Evolutionary conservation across 1,284 basidiomycete genomes (phyloP), one percentile per base, ranked within the genome.

Genomic region (Rhizopogon parksii): DNA sequence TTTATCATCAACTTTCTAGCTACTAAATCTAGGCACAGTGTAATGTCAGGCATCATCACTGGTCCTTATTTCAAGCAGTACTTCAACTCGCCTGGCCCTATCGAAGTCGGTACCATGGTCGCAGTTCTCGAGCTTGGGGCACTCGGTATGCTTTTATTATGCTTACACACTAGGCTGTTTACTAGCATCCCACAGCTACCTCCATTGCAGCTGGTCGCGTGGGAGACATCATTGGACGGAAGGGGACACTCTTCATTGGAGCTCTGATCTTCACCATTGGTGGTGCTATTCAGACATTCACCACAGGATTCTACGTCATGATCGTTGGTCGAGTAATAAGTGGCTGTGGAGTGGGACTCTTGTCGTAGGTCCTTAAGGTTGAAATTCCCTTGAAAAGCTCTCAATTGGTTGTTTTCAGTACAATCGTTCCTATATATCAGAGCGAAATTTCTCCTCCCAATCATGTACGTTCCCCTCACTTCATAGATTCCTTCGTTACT

Each of bases 391-490:
- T 21, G 30, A 17, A 19, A 32, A 46, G 25, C 34, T 53, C 36
- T 53, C 46, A 15, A 39, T 37, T 1, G 9, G 14, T 12, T 21
- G 14, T n/a, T 21, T 40, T 45, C 61, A 91, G 91, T 49, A 97
- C 95, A 53, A 93, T 97, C 56, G 95, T 98, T 19, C 95, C 95
- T 5, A 96, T 97, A 54, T 99, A 97, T 68, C 95, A 97, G 71
- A 91, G 88, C 59, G 95, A 98, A 73, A 92, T 98, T 47, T 95
- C 92, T 2, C 94, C 95, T 12, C 91, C 95, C 2, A 82, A 92
- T 63, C 91, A 96, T 72, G 91, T 90, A 65, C 50, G 87, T 71
- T 37, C 34, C 21, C 34, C 21, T 2, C 24, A 19, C 35, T 27
- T 46, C 38, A 15, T 49, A 14, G n/a, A 45, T 42, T 30, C 27